Base-by-base conservation (phyloP, 305 asterid species). In the Rubia peregrina region DNA sequence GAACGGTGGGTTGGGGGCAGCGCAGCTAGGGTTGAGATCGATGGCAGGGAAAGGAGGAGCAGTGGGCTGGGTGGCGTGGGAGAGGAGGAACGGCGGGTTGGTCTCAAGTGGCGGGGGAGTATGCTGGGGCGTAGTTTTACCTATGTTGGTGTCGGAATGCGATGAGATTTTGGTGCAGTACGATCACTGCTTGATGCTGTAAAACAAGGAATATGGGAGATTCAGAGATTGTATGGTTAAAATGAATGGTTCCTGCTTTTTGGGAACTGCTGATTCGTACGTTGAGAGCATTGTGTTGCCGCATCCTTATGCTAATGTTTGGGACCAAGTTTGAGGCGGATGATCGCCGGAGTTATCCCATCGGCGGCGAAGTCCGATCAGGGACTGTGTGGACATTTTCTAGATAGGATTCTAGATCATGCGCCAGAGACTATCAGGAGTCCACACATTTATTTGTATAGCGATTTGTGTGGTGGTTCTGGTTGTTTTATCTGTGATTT, bases 111-210 rank as follows among this genome's bases (percentile, higher is more conserved):
- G 26, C 26, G 79, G 81, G 79, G 75, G n/a, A n/a, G n/a, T n/a
- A n/a, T n/a, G n/a, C n/a, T n/a, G n/a, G n/a, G n/a, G n/a, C n/a
- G n/a, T n/a, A n/a, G n/a, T n/a, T n/a, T n/a, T n/a, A n/a, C n/a
- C n/a, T n/a, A n/a, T n/a, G n/a, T 81, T 81, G 48, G 30, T 84
- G 62, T 68, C 79, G 44, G 81, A 71, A 0, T 67, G 72, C 41
- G 87, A 86, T 55, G 84, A 84, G 44, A 65, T 83, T 44, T 26
- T 83, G 56, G 24, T 81, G 80, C 71, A 67, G 13, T 48, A 21
- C 49, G 80, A 67, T 56, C 9, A 21, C 17, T 9, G 42, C 22
- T 65, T 83, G 12, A 69, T 76, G 9, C 72, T 80, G 53, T 85
- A 86, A 69, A 69, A 68, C 73, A 72, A 77, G 0, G 79, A 61